Conservation (phyloP, 148 eudicot genomes). For the Rhododendron kiyosumense region DNA sequence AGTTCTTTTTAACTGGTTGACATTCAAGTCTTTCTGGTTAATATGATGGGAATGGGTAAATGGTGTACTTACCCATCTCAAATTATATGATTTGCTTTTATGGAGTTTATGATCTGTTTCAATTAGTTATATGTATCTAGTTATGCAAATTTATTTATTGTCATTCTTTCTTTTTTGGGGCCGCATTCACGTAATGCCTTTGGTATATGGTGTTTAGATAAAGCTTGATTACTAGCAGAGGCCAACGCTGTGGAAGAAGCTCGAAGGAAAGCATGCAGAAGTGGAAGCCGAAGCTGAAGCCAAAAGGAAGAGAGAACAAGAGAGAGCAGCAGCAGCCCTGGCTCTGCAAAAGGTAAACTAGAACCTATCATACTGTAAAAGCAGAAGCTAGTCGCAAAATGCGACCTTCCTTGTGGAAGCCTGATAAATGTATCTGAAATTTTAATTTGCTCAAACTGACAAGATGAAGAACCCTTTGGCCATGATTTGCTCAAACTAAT, state of each 20-base stretch:
- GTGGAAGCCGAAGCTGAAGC: constrained; percentile 86
- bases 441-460: not conserved
- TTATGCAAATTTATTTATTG: not conserved
- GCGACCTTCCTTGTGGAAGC: not conserved
- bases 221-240: constrained; percentile 87
- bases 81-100: no score
- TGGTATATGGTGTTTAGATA: constrained; percentile 39
- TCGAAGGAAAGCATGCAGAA: constrained; percentile 54
- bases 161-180: not conserved
- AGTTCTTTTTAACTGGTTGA: no score
- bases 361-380: not conserved
- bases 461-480: no score
- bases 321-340: constrained; percentile 57
- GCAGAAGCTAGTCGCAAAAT: not conserved
- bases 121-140: no score
- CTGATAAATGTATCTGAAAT: not conserved
- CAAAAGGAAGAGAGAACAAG: constrained; percentile 64
- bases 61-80: no score
- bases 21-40: no score
- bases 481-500: not conserved
- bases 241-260: constrained; percentile 96
- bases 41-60: no score
- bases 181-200: not conserved
- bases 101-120: no score
- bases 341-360: constrained; percentile 74